Percentiles rank a stretch among this genome's conserved stretches.
Evolutionary conservation across 2,329 filamentous ascomycete genomes (phyloP).

Genomic region (Alternaria tenuissima): DNA sequence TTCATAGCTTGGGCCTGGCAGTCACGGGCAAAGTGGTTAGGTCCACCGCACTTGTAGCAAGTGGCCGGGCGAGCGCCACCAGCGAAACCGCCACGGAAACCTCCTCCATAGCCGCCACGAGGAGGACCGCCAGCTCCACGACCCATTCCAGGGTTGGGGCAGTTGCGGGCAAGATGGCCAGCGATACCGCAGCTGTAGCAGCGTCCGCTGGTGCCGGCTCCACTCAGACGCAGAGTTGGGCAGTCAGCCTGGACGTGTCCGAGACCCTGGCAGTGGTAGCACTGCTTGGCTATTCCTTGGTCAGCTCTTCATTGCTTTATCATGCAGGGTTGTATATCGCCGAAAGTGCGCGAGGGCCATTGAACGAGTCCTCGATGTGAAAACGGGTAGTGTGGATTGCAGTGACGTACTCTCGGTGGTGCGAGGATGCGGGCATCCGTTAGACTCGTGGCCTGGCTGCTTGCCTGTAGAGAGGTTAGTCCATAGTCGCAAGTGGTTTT

Average conservation of each 20-base stretch:
- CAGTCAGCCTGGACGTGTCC: conserved; percentile 99
- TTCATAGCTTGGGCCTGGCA: conserved; percentile 99
- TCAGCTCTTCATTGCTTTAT: conserved; percentile 17
- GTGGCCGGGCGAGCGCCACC: conserved; percentile 71
- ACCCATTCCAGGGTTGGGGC: conserved; percentile 77
- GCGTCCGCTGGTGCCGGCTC: conserved; percentile 78
- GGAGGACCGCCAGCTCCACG: conserved; percentile 67
- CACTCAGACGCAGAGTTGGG: conserved; percentile 92
- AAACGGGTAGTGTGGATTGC: neutral
- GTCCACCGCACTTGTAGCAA: conserved; percentile 78
- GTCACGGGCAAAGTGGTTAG: conserved; percentile 97
- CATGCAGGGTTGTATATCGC: neutral
- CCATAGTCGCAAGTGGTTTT: conserved; percentile 12
- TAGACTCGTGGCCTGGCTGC: conserved; percentile 95
- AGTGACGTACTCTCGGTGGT: conserved; percentile 81
- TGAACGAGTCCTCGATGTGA: neutral
- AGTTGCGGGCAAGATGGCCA: conserved; percentile 91
- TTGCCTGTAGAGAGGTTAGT: conserved; percentile 64
- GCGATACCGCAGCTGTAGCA: conserved; percentile 97
- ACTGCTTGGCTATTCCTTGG: conserved; percentile 80
- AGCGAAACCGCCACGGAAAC: conserved; percentile 76
- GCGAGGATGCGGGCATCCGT: conserved; percentile 93
- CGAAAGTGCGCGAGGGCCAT: neutral
- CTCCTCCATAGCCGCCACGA: conserved; percentile 77
- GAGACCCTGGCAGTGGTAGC: conserved; percentile 98